These are phyloP conservation scores for Trichoderma reesei DNA, from an alignment of 495 filamentous ascomycete genomes.

Conservation along the genomic window DNA sequence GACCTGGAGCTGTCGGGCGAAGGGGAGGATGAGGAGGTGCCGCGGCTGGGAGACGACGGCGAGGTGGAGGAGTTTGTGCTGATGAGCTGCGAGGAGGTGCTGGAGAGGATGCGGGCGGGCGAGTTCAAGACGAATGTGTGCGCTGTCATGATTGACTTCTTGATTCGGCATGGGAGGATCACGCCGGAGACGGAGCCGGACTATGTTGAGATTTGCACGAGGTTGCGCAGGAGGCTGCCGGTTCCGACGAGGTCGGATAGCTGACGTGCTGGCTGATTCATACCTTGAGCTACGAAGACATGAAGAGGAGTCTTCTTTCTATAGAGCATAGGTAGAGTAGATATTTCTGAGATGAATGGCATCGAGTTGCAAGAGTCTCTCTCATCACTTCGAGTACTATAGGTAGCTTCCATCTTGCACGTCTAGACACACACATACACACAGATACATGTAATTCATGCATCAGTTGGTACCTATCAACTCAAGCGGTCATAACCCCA, in stretches of 20 bases:
- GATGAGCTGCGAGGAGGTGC: conserved; percentile 39
- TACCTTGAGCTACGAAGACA: neutral
- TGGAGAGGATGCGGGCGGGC: conserved; percentile 26
- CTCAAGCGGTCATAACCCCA: no score
- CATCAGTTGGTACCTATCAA: no score
- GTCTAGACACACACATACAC: no score
- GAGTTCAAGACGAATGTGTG: conserved; percentile 49
- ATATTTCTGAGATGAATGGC: no score
- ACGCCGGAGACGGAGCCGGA: conserved; percentile 39
- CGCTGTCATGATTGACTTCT: conserved; percentile 42
- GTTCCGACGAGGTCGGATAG: conserved; percentile 1
- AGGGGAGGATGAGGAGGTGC: conserved; percentile 29
- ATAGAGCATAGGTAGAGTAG: neutral
- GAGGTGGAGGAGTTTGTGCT: conserved; percentile 44
- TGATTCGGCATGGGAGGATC: conserved; percentile 45
- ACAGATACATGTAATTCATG: no score
- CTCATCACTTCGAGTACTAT: no score
- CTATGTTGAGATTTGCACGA: conserved; percentile 37
- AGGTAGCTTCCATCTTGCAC: no score
- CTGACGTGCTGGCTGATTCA: neutral
- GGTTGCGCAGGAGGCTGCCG: conserved; percentile 37
- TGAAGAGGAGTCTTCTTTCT: neutral
- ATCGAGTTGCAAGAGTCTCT: no score
- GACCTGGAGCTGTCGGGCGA: conserved; percentile 35
- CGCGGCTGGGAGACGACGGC: conserved; percentile 28